A percentile compares a stretch with the other conserved stretches of the same genome.
phyloP scores from a whole-genome alignment of 495 filamentous ascomycete species.

The Talaromyces nanjingensis region DNA sequence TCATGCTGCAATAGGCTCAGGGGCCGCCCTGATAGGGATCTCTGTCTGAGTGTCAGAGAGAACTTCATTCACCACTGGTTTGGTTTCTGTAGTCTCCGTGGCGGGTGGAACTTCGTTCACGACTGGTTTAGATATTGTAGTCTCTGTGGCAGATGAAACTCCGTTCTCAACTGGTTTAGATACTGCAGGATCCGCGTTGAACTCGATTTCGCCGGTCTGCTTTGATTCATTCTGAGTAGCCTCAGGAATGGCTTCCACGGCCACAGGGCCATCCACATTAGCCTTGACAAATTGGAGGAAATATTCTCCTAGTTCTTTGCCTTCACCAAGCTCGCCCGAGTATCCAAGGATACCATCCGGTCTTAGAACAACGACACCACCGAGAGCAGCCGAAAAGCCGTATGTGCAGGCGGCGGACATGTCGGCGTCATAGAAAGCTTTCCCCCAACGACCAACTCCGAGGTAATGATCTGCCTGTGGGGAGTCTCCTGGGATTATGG shows the following conservation, averaged over 20 bases:
- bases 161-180: neutral
- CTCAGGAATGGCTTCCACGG: neutral
- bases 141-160: neutral
- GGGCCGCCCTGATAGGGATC: neutral
- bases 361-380: slow-evolving; percentile 1
- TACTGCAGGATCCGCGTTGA: neutral
- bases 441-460: neutral
- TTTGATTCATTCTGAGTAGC: neutral
- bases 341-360: slow-evolving; percentile 4
- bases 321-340: slow-evolving; percentile 1
- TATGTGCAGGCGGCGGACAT: neutral
- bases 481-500: neutral
- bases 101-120: neutral
- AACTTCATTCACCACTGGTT: neutral
- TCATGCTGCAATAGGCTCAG: neutral
- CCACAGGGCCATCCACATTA: neutral
- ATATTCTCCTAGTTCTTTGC: neutral
- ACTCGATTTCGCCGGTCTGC: neutral
- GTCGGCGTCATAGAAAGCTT: neutral
- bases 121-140: neutral
- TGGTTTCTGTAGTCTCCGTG: neutral
- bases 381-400: neutral
- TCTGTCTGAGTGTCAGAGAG: neutral
- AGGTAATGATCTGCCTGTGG: slow-evolving; percentile 2
- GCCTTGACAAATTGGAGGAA: slow-evolving; percentile 1